Base-by-base conservation (phyloP, 176 grass and related monocot species). In the Avena insularis region DNA sequence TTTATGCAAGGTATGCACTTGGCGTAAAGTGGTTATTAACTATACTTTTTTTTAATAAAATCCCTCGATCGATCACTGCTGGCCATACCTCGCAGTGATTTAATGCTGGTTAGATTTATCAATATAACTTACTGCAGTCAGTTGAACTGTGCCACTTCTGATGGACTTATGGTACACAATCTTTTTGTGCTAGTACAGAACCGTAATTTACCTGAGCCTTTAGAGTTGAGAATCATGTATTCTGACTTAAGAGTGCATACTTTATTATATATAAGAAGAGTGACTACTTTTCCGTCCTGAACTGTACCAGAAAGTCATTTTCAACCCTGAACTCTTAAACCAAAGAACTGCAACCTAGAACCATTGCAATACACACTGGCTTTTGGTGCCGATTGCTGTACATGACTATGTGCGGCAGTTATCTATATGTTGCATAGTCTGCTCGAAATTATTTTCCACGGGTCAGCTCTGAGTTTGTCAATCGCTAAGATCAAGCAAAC, bases 1-100 rank as follows among this genome's bases (percentile, higher is more conserved):
- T 92, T 88, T 98, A 84, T 98, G 96, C 92, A 98, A 98, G 92
- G 96, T 98, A 92, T 84, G 47, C 50, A 54, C 74, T 78, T 55
- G 77, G 20, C 45, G 53, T 36, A 49, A 80, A 56, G 58, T 85
- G 51, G 71, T 71, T 78, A 64, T 85, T 9, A 60, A 75, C 19
- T 48, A 12, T 86, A 66, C 3, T 13, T 57, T 57, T 55, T 23
- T 50, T 51, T 50, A 33, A 9, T 75, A 75, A 74, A 49, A 51
- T 80, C 4, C 35, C 15, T 81, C 12, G n/a, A 84, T 15, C 61
- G 21, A 35, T 84, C 49, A 43, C 13, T 51, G 23, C 23, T 66
- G 40, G 58, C 36, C 23, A 66, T 33, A 57, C 19, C n/a, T 65
- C 49, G 33, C 65, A 79, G 57, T 61, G 53, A 62, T 64, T 66